Percentiles rank a stretch among this genome's conserved stretches.
Conservation (phyloP, 345 rosid species). For the Aquilaria sinensis region DNA sequence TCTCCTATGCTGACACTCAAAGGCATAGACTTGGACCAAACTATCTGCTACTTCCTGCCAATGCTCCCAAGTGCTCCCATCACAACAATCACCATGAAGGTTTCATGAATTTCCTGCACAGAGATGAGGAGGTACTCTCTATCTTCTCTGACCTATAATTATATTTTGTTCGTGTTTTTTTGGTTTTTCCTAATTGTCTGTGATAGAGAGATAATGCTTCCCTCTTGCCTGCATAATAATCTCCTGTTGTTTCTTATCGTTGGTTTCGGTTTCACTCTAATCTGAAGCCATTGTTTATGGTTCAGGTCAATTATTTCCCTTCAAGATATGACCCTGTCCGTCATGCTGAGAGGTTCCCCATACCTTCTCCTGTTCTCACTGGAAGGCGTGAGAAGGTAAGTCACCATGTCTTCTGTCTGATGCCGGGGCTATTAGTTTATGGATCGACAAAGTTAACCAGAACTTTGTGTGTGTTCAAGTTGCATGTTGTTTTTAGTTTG, state of each 20-base stretch:
- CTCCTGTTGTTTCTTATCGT: not conserved
- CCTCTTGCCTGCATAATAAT: no score
- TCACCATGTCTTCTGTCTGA: constrained; percentile 4
- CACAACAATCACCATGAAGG: constrained; percentile 96
- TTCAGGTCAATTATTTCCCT: constrained; percentile 90
- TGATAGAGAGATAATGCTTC: no score
- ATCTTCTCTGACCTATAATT: not conserved
- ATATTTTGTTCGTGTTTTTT: not conserved
- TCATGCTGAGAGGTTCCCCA: constrained; percentile 62
- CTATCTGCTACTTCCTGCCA: constrained; percentile 88
- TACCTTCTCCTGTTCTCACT: constrained; percentile 40
- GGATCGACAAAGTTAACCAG: not conserved
- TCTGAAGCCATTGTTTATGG: constrained; percentile 13
- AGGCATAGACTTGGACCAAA: constrained; percentile 99
- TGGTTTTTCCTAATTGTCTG: no score
- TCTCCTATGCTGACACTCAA: constrained; percentile 91
- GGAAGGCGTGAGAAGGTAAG: constrained; percentile 87
- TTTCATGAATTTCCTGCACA: constrained; percentile 87
- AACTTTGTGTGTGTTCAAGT: not conserved
- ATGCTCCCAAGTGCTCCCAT: constrained; percentile 93
- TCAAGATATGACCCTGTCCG: constrained; percentile 79
- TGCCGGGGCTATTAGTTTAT: not conserved
- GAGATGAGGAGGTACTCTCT: constrained; percentile 79
- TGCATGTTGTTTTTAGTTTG: constrained; percentile 1
- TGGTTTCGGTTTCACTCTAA: constrained; percentile 1